Evolutionary conservation across 192 early-diverging fungal genomes (phyloP).

Genomic region (Physocladia obscura): DNA sequence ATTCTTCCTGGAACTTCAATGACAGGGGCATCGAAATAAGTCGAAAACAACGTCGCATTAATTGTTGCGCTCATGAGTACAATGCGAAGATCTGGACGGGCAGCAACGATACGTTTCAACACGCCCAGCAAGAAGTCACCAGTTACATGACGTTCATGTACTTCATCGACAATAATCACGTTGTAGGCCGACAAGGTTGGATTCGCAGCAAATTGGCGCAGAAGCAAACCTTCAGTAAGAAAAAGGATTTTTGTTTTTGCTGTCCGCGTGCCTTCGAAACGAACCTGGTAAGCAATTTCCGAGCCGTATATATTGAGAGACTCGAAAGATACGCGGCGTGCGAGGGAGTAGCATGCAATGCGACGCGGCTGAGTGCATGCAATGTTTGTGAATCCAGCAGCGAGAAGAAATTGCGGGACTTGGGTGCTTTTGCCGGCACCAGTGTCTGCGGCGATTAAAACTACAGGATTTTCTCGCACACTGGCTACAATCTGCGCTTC

Average conservation of each 20-base stretch:
- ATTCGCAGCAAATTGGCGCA: conserved; percentile 69
- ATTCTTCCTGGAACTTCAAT: conserved; percentile 67
- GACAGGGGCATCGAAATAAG: conserved; percentile 48
- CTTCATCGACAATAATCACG: conserved; percentile 81
- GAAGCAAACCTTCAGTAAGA: conserved; percentile 71
- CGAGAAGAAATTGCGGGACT: conserved; percentile 82
- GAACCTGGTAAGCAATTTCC: conserved; percentile 65
- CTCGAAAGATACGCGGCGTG: conserved; percentile 53
- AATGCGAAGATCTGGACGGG: conserved; percentile 29
- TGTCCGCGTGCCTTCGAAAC: conserved; percentile 62
- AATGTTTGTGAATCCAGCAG: conserved; percentile 68
- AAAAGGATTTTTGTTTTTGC: conserved; percentile 65
- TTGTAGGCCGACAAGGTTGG: conserved; percentile 60
- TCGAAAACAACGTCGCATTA: conserved; percentile 38
- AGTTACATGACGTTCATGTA: conserved; percentile 41
- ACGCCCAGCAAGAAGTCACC: conserved; percentile 44
- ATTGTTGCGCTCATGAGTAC: conserved; percentile 44
- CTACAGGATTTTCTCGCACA: conserved; percentile 54
- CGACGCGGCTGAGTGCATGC: conserved; percentile 85
- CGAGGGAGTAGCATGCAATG: conserved; percentile 70
- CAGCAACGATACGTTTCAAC: conserved; percentile 29
- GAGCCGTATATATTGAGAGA: conserved; percentile 64
- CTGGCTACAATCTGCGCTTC: conserved; percentile 59
- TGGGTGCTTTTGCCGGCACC: conserved; percentile 71
- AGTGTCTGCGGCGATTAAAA: conserved; percentile 69